phyloP scores from a whole-genome alignment of 257 asterid genomes.

The Nicotiana obtusifolia region DNA sequence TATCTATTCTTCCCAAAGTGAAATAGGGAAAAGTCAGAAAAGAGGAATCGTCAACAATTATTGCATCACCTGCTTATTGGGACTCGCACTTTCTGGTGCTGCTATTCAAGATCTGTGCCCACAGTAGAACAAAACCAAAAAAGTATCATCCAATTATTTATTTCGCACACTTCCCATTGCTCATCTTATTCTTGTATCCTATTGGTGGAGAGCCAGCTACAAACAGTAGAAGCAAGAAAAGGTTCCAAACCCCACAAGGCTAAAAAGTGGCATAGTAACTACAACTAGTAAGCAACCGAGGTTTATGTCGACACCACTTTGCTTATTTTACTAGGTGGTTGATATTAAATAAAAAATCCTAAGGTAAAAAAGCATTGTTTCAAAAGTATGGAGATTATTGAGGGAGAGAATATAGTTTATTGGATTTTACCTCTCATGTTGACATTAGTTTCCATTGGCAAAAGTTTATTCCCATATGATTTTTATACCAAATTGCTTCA shows the following conservation, averaged over 20 bases:
- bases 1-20: background rate
- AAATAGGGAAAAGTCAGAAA: background rate
- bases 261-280: background rate
- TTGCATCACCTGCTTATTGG: conserved; percentile 22
- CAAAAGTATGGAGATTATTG: background rate
- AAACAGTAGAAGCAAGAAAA: background rate
- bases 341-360: no score
- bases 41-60: conserved; percentile 9
- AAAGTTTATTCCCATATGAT: no score
- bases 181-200: background rate
- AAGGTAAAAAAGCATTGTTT: background rate
- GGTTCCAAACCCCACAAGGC: background rate
- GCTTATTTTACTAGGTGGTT: background rate
- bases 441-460: no score
- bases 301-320: background rate
- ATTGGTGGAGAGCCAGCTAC: background rate
- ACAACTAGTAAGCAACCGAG: background rate
- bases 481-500: no score
- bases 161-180: background rate
- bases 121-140: conserved; percentile 2
- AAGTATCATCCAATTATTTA: conserved; percentile 4
- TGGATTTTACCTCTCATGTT: no score
- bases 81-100: conserved; percentile 15
- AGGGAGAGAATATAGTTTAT: no score
- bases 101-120: background rate